Conservation (phyloP, 805 yeast species). For the Pichia pseudocactophila region DNA sequence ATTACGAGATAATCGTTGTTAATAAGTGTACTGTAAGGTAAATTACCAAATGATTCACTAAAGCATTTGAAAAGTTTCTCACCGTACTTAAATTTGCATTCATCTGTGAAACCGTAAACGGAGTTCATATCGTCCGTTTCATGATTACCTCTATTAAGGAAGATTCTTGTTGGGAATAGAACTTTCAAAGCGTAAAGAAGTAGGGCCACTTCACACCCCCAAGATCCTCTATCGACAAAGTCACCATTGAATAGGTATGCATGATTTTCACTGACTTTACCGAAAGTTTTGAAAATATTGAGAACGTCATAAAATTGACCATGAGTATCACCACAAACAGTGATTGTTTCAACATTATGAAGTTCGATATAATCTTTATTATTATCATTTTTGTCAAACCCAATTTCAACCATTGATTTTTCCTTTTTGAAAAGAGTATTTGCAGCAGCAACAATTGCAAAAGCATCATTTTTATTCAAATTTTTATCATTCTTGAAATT, state of each 20-base stretch:
- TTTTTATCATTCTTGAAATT: conserved; percentile 66
- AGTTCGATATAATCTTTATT: conserved; percentile 29
- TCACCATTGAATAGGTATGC: conserved; percentile 90
- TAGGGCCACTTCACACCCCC: conserved; percentile 96
- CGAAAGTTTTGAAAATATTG: conserved; percentile 67
- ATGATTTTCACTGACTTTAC: conserved; percentile 58
- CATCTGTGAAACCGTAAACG: conserved; percentile 94
- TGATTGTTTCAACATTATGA: conserved; percentile 40
- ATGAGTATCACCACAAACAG: conserved; percentile 96
- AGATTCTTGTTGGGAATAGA: conserved; percentile 60
- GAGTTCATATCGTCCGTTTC: conserved; percentile 96
- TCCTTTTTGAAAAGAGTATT: conserved; percentile 56
- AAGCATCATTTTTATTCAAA: conserved; percentile 74
- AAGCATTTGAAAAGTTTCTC: conserved; percentile 75
- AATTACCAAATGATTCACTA: conserved; percentile 72
- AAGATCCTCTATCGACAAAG: conserved; percentile 95
- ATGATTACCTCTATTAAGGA: conserved; percentile 89
- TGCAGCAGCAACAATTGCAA: conserved; percentile 70
- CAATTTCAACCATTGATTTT: conserved; percentile 67
- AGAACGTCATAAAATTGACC: conserved; percentile 91
- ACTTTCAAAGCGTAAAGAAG: conserved; percentile 70
- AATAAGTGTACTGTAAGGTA: conserved; percentile 80
- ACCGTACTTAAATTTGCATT: conserved; percentile 83
- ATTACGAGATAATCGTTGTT: conserved; percentile 74
- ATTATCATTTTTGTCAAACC: conserved; percentile 26